These are phyloP conservation scores for Tulasnella sp. DNA, from an alignment of 768 basidiomycete genomes.

Conservation along the genomic window DNA sequence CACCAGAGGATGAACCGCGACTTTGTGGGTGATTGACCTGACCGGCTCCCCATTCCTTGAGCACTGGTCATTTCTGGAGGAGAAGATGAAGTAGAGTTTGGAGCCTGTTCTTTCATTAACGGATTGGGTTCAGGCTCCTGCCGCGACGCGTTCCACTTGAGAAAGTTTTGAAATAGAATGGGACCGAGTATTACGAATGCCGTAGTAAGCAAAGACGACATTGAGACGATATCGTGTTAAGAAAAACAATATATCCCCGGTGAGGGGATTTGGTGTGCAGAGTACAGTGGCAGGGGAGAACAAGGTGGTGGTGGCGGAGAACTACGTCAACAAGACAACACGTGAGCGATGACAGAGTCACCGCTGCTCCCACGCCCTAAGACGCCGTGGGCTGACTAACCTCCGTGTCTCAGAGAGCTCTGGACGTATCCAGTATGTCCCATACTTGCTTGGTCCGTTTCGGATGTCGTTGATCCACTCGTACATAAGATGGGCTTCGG, in stretches of 20 bases:
- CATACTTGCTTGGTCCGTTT: too few relatives aligned
- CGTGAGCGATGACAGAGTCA: too few relatives aligned
- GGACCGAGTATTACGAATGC: not conserved
- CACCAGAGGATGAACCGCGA: conserved; percentile 6
- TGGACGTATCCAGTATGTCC: too few relatives aligned
- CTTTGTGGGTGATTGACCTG: not conserved
- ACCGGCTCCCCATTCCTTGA: not conserved
- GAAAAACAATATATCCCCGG: not conserved
- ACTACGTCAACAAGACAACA: not conserved
- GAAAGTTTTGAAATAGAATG: not conserved
- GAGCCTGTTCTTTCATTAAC: not conserved
- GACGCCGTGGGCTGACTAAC: too few relatives aligned
- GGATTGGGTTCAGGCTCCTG: not conserved
- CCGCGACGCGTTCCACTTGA: not conserved
- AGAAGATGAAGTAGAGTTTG: not conserved
- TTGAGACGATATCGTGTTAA: not conserved
- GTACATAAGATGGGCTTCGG: too few relatives aligned
- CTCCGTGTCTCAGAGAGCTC: too few relatives aligned
- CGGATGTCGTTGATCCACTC: too few relatives aligned
- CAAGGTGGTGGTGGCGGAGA: not conserved
- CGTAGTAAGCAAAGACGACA: not conserved
- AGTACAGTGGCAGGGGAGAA: not conserved
- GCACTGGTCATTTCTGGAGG: not conserved
- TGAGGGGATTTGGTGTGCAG: not conserved
- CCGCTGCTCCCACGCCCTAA: too few relatives aligned